phyloP scores from a whole-genome alignment of 1,284 basidiomycete species.

The Vanrija sp. region DNA sequence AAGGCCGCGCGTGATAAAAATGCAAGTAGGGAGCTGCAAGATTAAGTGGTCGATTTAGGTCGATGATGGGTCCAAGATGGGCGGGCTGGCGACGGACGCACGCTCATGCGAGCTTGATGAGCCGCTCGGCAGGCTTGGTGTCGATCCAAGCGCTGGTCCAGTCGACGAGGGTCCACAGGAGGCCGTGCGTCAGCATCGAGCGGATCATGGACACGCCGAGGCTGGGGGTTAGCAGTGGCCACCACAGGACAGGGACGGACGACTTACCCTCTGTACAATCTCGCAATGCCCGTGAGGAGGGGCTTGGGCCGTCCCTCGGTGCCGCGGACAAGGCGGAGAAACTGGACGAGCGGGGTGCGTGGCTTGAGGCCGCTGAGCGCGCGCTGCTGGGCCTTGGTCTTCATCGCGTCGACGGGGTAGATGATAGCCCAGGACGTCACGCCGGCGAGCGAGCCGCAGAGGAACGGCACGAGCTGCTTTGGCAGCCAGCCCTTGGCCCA shows the following conservation, averaged over 20 bases:
- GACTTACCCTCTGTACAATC: constrained; percentile 29
- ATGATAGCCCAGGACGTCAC: constrained; percentile 49
- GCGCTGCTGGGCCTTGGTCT: constrained; percentile 49
- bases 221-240: constrained; percentile 13
- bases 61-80: background rate
- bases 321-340: constrained; percentile 44
- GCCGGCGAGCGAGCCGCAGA: constrained; percentile 47
- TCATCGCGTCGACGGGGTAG: constrained; percentile 49
- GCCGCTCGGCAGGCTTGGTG: constrained; percentile 26
- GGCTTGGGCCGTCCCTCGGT: constrained; percentile 45
- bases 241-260: background rate
- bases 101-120: constrained; percentile 1
- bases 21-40: too few relatives aligned
- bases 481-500: constrained; percentile 45
- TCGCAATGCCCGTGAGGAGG: constrained; percentile 36
- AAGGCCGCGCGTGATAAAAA: too few relatives aligned
- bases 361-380: constrained; percentile 40
- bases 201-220: constrained; percentile 48
- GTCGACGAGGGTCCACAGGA: constrained; percentile 49
- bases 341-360: constrained; percentile 38
- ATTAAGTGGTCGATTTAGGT: too few relatives aligned
- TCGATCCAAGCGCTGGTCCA: constrained; percentile 43
- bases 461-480: constrained; percentile 41
- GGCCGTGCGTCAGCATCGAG: constrained; percentile 48
- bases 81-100: too few relatives aligned